Percentiles rank a stretch among this genome's conserved stretches.
These are phyloP conservation scores for Aphanomyces stellatus DNA, from an alignment of 352 stramenopile species.

Conservation along the genomic window DNA sequence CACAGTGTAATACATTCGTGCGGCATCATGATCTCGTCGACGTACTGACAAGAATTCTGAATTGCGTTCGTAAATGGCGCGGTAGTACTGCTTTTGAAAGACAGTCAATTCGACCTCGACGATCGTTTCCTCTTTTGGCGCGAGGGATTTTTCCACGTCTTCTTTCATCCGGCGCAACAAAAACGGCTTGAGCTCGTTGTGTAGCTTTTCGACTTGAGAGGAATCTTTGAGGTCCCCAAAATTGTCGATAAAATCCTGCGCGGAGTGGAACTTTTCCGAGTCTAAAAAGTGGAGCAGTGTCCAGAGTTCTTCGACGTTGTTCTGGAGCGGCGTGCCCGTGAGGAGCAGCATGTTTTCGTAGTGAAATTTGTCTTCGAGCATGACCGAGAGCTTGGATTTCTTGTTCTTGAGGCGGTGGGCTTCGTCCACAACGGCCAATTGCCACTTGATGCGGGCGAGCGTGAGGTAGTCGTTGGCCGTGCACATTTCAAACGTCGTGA, in stretches of 20 bases:
- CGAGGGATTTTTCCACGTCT: conserved; percentile 83
- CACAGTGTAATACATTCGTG: too few relatives aligned
- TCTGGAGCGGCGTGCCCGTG: conserved; percentile 86
- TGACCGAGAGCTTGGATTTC: conserved; percentile 91
- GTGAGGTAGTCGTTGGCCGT: conserved; percentile 90
- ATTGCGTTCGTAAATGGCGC: conserved; percentile 90
- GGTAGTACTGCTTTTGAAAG: conserved; percentile 87
- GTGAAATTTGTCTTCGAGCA: conserved; percentile 68
- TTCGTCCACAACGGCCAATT: conserved; percentile 97
- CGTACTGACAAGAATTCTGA: conserved; percentile 78
- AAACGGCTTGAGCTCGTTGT: conserved; percentile 77
- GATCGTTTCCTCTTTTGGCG: conserved; percentile 85
- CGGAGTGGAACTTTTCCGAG: conserved; percentile 86
- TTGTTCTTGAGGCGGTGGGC: conserved; percentile 98
- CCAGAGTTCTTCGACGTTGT: conserved; percentile 93
- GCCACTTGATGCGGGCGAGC: conserved; percentile 92
- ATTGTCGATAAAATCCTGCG: conserved; percentile 88
- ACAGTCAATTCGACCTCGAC: conserved; percentile 88
- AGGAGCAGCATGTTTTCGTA: conserved; percentile 84
- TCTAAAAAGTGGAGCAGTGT: conserved; percentile 99
- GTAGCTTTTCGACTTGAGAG: conserved; percentile 80
- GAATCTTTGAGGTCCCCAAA: conserved; percentile 92
- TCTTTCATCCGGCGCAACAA: conserved; percentile 84
- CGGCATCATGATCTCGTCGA: too few relatives aligned
- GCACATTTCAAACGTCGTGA: conserved; percentile 99